Evolutionary conservation across 441 rosid species (phyloP).

Genomic region (Populus hybrid): DNA sequence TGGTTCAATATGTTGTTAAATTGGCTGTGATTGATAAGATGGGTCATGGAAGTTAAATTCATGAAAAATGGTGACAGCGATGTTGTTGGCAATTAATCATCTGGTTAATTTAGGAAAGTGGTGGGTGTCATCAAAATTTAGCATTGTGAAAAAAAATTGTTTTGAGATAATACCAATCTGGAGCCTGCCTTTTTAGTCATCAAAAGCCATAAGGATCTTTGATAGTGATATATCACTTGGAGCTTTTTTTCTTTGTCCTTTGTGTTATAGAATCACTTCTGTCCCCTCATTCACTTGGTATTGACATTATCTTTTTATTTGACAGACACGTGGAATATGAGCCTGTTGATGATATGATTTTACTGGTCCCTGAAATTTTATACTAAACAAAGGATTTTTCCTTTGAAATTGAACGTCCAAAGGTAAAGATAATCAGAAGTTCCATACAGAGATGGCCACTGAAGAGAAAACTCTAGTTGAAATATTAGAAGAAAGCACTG

Average conservation of each 20-base stretch:
- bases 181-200: background rate
- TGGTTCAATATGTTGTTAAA: background rate
- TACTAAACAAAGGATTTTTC: background rate
- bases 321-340: slow-evolving; percentile 7
- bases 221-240: background rate
- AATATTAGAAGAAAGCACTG: too few species aligned
- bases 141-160: background rate
- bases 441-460: slow-evolving; percentile 40
- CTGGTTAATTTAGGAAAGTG: background rate
- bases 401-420: background rate
- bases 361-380: background rate
- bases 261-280: background rate
- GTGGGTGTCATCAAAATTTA: background rate
- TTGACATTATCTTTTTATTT: background rate
- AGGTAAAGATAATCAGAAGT: background rate
- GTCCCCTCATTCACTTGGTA: too few species aligned
- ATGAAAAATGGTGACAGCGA: background rate
- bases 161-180: background rate
- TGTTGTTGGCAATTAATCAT: background rate
- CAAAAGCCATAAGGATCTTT: background rate
- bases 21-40: background rate
- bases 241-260: background rate
- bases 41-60: background rate
- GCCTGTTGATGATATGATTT: background rate
- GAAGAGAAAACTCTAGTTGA: too few species aligned